Base-by-base conservation (phyloP, 1,284 basidiomycete species). In the Peniophora sp. region DNA sequence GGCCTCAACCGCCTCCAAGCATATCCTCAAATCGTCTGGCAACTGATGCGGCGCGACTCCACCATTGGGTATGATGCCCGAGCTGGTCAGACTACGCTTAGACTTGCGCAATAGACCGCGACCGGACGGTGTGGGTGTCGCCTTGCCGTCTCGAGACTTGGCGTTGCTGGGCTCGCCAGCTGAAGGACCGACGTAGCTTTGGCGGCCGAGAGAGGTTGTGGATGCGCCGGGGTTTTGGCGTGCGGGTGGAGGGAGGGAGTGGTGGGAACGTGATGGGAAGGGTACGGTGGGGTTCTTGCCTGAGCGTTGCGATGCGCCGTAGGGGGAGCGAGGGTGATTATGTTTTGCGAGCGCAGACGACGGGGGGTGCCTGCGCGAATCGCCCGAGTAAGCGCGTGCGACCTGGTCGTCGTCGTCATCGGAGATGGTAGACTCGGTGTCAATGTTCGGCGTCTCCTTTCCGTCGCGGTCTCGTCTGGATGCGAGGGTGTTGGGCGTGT, bases 21-120 rank as follows among this genome's bases (percentile, higher is more conserved):
- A 93, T 60, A 83, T 78, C 51, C 85, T 80, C 49, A 97, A 65
- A 61, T 94, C 92, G 52, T 92, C 89, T 6, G 94, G 94, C 8
- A 97, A 66, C 53, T 85, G 81, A 62, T 83, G 79, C 2, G 88
- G 84, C 23, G 87, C 74, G 11, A 89, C 71, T 20, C 80, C 72
- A 38, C 73, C 72, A 44, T 76, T 75, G 50, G 79, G 64, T 5
- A 79, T 63, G 44, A 67, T 62, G 32, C 77, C 77, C 3, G 70
- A 63, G 34, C 70, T 44, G 52, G 68, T 32, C 58, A 56, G 74
- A 58, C 79, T 85, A 67, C 81, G 83, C 66, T 78, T 83, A 52
- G 83, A 72, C 61, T 79, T 89, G 53, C 82, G 75, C 52, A 89
- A 63, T 57, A 90, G 72, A 41, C 80, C 73, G 12, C 70, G 60